phyloP scores from a whole-genome alignment of 225 moss, liverwort and hornwort species.

The Lunularia cruciata region DNA sequence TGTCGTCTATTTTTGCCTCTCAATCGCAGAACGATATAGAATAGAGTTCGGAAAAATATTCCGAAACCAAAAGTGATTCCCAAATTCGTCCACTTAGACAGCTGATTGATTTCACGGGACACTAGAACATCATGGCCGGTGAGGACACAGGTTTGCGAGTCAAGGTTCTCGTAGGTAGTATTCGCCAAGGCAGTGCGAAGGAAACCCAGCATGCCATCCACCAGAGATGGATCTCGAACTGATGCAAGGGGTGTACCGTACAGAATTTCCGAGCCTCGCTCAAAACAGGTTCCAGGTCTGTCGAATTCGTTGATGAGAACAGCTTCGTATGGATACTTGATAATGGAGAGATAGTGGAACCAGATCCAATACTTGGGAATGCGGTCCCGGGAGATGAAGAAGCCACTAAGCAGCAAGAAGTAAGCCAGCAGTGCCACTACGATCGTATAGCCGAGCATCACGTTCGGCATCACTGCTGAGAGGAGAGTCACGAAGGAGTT shows the following conservation, averaged over 20 bases:
- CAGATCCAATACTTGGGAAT: conserved; percentile 92
- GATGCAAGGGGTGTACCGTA: conserved; percentile 38
- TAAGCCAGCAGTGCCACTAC: conserved; percentile 84
- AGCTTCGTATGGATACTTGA: conserved; percentile 78
- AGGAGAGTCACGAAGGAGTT: conserved; percentile 87
- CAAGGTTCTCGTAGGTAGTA: conserved; percentile 53
- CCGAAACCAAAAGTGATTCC: conserved; percentile 74
- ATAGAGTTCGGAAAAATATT: conserved; percentile 62
- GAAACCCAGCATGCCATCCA: conserved; percentile 46
- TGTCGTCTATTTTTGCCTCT: conserved; percentile 68
- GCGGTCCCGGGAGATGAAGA: conserved; percentile 86
- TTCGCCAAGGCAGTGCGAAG: conserved; percentile 42
- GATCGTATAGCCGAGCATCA: conserved; percentile 83
- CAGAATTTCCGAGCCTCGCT: conserved; percentile 44
- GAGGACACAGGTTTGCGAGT: conserved; percentile 64
- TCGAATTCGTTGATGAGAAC: conserved; percentile 85
- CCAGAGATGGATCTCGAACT: conserved; percentile 24
- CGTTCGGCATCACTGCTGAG: conserved; percentile 84
- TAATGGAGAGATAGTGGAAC: conserved; percentile 89
- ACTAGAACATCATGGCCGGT: conserved; percentile 64
- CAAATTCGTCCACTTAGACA: conserved; percentile 75
- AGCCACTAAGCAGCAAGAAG: conserved; percentile 81
- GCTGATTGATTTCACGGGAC: conserved; percentile 61
- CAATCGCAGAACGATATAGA: conserved; percentile 70
- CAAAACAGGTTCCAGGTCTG: conserved; percentile 56